Percentiles rank a stretch among this genome's conserved stretches.
Evolutionary conservation across 495 filamentous ascomycete genomes (phyloP).

Genomic region (Lophium mytilinum): DNA sequence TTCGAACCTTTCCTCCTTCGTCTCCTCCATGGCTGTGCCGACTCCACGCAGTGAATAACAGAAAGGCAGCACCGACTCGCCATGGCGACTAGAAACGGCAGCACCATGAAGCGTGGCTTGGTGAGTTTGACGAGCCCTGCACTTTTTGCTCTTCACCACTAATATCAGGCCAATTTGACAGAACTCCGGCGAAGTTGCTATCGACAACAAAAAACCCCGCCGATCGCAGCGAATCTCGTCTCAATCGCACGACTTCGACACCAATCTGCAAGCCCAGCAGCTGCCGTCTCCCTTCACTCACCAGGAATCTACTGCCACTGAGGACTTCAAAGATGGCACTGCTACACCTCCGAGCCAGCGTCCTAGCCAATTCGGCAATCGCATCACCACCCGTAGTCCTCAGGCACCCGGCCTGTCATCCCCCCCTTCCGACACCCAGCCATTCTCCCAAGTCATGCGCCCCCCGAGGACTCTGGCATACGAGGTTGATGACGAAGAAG

Average conservation of each 20-base stretch:
- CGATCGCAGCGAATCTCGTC: slow-evolving; percentile 52
- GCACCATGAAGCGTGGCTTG: too few species aligned
- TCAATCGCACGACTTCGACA: slow-evolving; percentile 36
- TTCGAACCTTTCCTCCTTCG: too few species aligned
- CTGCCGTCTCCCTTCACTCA: slow-evolving; percentile 78
- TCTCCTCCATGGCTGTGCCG: too few species aligned
- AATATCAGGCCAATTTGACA: too few species aligned
- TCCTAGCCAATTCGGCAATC: slow-evolving; percentile 44
- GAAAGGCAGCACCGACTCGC: too few species aligned
- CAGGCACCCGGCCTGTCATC: slow-evolving; percentile 56
- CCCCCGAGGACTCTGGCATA: slow-evolving; percentile 66
- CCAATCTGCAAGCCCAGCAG: slow-evolving; percentile 50
- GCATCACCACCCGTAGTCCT: slow-evolving; percentile 40
- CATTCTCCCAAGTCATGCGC: slow-evolving; percentile 69
- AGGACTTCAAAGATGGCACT: slow-evolving; percentile 59
- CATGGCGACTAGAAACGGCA: too few species aligned
- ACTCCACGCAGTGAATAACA: too few species aligned
- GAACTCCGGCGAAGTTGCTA: neutral
- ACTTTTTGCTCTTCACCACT: too few species aligned
- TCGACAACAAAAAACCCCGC: slow-evolving; percentile 53
- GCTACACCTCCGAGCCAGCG: slow-evolving; percentile 60
- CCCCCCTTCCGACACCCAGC: slow-evolving; percentile 56
- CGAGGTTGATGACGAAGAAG: slow-evolving; percentile 78
- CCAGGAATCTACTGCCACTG: slow-evolving; percentile 49
- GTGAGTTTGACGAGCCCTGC: too few species aligned